These are phyloP conservation scores for Trichocomaceae sp. DNA, from an alignment of 2,329 filamentous ascomycete genomes.

Conservation along the genomic window DNA sequence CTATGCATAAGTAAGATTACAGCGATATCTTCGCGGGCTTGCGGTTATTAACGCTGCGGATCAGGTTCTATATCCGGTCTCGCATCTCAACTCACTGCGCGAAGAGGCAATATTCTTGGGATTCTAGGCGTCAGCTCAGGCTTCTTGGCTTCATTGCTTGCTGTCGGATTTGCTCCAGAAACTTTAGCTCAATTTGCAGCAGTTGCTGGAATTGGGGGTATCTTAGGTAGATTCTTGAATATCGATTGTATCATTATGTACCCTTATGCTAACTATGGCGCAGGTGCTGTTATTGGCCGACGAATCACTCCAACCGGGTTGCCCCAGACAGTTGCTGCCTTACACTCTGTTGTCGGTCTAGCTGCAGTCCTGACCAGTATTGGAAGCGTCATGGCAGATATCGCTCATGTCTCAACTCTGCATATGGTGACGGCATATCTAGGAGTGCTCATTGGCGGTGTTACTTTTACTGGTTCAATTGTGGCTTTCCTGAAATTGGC, in stretches of 20 bases:
- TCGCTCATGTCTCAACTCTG: constrained; percentile 64
- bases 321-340: constrained; percentile 79
- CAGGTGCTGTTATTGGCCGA: constrained; percentile 68
- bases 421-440: constrained; percentile 83
- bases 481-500: constrained; percentile 85
- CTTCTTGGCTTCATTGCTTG: constrained; percentile 73
- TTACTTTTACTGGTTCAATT: constrained; percentile 86
- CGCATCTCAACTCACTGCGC: constrained; percentile 73
- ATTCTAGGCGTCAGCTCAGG: constrained; percentile 79
- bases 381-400: constrained; percentile 71
- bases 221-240: constrained; percentile 45
- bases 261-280: background rate
- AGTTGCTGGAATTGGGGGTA: constrained; percentile 64
- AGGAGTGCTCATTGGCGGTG: constrained; percentile 76
- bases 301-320: constrained; percentile 82
- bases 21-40: background rate
- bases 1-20: constrained; percentile 61
- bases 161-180: constrained; percentile 72
- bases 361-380: constrained; percentile 84
- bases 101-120: constrained; percentile 78
- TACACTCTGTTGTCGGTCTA: constrained; percentile 85
- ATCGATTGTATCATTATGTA: background rate
- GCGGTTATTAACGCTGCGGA: background rate
- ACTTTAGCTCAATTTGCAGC: constrained; percentile 73
- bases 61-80: constrained; percentile 65